These are phyloP conservation scores for Testicularia cyperi DNA, from an alignment of 1,284 basidiomycete genomes.

Conservation along the genomic window DNA sequence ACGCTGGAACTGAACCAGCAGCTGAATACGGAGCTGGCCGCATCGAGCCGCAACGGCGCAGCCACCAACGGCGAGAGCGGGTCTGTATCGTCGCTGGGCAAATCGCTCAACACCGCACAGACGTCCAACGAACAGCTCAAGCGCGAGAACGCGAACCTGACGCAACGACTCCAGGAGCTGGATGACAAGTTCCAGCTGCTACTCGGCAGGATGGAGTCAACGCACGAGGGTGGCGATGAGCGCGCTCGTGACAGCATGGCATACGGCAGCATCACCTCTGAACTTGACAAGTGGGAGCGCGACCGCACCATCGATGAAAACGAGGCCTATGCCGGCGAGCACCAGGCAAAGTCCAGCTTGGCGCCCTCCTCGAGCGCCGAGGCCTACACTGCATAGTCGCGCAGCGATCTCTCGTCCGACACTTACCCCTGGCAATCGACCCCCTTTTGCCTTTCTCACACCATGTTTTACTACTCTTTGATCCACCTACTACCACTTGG, in stretches of 20 bases:
- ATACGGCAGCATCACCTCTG: conserved; percentile 47
- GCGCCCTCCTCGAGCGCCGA: conserved; percentile 25
- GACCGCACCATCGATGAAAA: too few species aligned
- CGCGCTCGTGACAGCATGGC: conserved; percentile 29
- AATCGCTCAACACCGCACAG: conserved; percentile 23
- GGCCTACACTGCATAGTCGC: conserved; percentile 16
- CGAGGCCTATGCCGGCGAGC: too few species aligned
- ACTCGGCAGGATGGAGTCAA: conserved; percentile 43
- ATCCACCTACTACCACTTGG: too few species aligned
- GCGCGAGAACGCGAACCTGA: conserved; percentile 39
- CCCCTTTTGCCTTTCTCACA: too few species aligned
- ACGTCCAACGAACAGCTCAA: conserved; percentile 44
- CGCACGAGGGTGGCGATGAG: conserved; percentile 29
- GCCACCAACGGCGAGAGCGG: background rate
- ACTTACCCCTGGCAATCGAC: too few species aligned
- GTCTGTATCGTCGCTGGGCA: conserved; percentile 3
- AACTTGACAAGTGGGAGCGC: conserved; percentile 54
- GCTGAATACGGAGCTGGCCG: conserved; percentile 28
- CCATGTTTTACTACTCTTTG: too few species aligned
- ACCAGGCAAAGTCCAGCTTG: too few species aligned
- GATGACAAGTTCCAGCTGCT: conserved; percentile 52
- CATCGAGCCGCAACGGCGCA: background rate
- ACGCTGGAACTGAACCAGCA: conserved; percentile 44
- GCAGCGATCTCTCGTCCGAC: too few species aligned
- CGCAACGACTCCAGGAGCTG: conserved; percentile 43